Evolutionary conservation across 345 rosid species (phyloP), one percentile per base, ranked within the genome.

Genomic region (Brassica nigra): DNA sequence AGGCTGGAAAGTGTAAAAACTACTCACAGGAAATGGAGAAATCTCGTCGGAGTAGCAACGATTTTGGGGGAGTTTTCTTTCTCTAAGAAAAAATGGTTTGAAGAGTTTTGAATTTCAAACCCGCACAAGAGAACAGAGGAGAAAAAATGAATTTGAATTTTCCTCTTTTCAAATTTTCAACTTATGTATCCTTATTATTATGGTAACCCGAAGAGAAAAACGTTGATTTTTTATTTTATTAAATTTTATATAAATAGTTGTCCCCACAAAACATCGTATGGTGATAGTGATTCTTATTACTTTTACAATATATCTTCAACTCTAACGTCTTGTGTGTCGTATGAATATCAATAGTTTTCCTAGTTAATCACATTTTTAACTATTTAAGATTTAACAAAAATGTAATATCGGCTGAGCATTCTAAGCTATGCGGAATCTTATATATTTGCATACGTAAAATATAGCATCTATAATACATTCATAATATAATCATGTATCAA

Each of bases 181-280:
- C 3, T 37, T 37, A 37, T 2, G 44, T 37, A 37, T 2, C 44
- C 42, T 37, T 33, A 33, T 37, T 37, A 8, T 37, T 5, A 34
- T 34, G 37, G 42, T 37, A 37, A 7, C 42, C 42, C 42, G 8
- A 8, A 37, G 42, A 37, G 10, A 37, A 37, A 37, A 37, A 37
- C 8, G 42, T 8, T 37, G 42, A 37, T 18, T 37, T 8, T 8
- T 37, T 37, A 33, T 37, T 7, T 37, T 37, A 18, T 18, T 18
- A 18, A 18, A 37, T 37, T 37, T 34, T 34, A 34, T 34, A 18
- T 37, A 8, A 66, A 23, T 75, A 57, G 55, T 1, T 10, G 57
- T 36, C 66, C 72, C 78, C 39, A 75, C 78, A 34, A 54, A 66
- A 66, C 72, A 75, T 75, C 66, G 66, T 66, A 54, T 36, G 37